A percentile compares a stretch with the other conserved stretches of the same genome.
Evolutionary conservation across 305 asterid species (phyloP).

Genomic region (Nicotiana rustica): DNA sequence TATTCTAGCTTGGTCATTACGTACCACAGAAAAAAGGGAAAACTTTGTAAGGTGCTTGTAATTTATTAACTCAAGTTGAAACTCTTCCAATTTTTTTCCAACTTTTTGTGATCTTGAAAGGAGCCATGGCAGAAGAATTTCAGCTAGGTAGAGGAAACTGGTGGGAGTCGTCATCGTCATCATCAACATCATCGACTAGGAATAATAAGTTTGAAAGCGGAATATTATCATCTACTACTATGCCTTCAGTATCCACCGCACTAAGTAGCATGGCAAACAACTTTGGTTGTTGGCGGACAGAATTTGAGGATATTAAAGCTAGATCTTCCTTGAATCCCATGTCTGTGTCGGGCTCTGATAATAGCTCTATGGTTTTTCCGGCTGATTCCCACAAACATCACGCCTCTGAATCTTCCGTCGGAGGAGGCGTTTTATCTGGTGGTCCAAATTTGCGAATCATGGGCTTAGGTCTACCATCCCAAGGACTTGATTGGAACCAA

Average conservation of each 20-base stretch:
- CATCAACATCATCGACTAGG: constrained; percentile 42
- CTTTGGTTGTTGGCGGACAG: constrained; percentile 68
- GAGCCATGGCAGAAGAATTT: constrained; percentile 82
- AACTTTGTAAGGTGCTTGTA: constrained; percentile 1
- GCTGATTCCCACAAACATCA: constrained; percentile 42
- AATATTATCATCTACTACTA: constrained; percentile 49
- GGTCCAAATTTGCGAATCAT: constrained; percentile 70
- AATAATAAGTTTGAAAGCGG: constrained; percentile 53
- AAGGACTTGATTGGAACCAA: constrained; percentile 78
- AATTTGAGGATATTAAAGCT: constrained; percentile 61
- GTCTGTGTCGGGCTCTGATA: background rate
- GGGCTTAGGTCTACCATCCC: constrained; percentile 89
- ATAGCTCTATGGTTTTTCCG: constrained; percentile 45
- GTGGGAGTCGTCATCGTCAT: constrained; percentile 63
- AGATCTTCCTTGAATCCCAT: constrained; percentile 57
- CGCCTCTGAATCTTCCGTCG: constrained; percentile 30
- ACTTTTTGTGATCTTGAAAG: background rate
- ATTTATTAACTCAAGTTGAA: constrained; percentile 10
- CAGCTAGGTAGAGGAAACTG: constrained; percentile 77
- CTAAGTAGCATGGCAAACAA: constrained; percentile 45
- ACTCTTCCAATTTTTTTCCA: no score
- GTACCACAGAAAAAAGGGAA: constrained; percentile 14
- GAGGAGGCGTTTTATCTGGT: constrained; percentile 24
- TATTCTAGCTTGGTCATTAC: background rate
- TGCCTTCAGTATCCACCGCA: constrained; percentile 44